A percentile compares a stretch with the other conserved stretches of the same genome.
phyloP scores from a whole-genome alignment of 176 grass and related monocot species.

The Guadua angustifolia region DNA sequence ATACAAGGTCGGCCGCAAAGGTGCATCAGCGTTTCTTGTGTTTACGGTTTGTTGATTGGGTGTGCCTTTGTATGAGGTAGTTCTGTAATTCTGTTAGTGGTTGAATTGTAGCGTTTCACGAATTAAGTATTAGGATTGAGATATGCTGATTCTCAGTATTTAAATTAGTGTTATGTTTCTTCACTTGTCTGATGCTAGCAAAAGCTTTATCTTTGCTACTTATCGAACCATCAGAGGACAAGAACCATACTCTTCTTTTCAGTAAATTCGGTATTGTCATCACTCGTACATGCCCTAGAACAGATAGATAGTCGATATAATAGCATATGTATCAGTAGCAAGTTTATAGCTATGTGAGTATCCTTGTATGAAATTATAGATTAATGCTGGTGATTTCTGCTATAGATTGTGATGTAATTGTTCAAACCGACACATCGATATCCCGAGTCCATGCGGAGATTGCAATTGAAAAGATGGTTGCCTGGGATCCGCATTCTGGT shows the following conservation, averaged over 20 bases:
- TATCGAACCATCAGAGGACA: background rate
- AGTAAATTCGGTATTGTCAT: background rate
- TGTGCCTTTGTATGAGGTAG: background rate
- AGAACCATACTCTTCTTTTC: background rate
- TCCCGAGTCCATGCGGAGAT: slow-evolving; percentile 91
- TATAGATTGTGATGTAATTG: slow-evolving; percentile 85
- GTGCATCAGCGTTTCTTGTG: slow-evolving; percentile 34
- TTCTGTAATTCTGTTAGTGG: background rate
- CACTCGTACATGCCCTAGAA: background rate
- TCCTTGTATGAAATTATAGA: background rate
- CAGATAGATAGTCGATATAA: background rate
- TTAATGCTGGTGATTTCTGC: slow-evolving; percentile 16
- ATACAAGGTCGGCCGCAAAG: slow-evolving; percentile 97
- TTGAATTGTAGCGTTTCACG: background rate
- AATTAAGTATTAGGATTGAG: background rate
- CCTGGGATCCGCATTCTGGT: slow-evolving; percentile 56
- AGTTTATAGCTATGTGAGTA: slow-evolving; percentile 5
- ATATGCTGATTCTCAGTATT: background rate
- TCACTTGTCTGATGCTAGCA: slow-evolving; percentile 10
- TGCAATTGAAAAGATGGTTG: slow-evolving; percentile 69
- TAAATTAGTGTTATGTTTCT: background rate
- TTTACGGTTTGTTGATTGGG: slow-evolving; percentile 1
- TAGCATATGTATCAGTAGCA: background rate
- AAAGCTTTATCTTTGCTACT: background rate
- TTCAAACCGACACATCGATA: slow-evolving; percentile 83